A percentile compares a stretch with the other conserved stretches of the same genome.
phyloP scores from a whole-genome alignment of 1,284 basidiomycete genomes.

The Leucoagaricus sp. region DNA sequence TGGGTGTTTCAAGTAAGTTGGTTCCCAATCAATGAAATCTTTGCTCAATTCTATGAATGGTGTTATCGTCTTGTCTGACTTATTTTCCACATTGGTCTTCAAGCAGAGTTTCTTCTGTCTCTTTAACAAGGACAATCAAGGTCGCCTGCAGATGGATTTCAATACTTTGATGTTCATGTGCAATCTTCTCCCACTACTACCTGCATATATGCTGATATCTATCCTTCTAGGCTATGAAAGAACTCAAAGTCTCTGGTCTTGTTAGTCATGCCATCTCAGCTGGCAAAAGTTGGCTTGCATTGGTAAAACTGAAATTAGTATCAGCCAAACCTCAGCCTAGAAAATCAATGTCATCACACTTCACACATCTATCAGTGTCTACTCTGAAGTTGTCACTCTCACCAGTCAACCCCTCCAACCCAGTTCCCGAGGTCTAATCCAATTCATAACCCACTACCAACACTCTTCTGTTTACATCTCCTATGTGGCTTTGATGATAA shows the following conservation, averaged over 20 bases:
- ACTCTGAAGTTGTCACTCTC: conserved; percentile 99
- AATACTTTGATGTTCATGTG: conserved; percentile 99
- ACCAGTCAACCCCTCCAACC: conserved; percentile 92
- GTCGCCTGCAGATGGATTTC: conserved; percentile 95
- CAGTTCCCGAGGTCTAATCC: conserved; percentile 93
- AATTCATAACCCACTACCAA: conserved; percentile 99
- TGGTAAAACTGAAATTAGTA: conserved; percentile 99
- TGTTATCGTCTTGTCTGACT: conserved; percentile 94
- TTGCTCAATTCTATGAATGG: conserved; percentile 96
- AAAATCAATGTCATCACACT: conserved; percentile 93
- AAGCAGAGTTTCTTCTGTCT: conserved; percentile 96
- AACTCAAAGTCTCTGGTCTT: conserved; percentile 96
- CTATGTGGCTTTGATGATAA: conserved; percentile 21
- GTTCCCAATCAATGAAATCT: conserved; percentile 96
- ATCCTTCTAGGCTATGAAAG: conserved; percentile 85
- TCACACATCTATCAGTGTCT: conserved; percentile 88
- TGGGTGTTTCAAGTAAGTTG: conserved; percentile 98
- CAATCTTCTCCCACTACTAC: conserved; percentile 19
- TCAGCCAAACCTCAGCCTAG: conserved; percentile 99
- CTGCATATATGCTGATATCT: neutral
- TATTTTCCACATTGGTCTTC: conserved; percentile 98
- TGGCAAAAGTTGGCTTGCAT: conserved; percentile 95
- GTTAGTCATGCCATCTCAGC: conserved; percentile 98
- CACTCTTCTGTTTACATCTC: conserved; percentile 65
- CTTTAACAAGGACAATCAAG: conserved; percentile 94